These are phyloP conservation scores for Orobanche coerulescens DNA, from an alignment of 257 asterid genomes.

Conservation along the genomic window DNA sequence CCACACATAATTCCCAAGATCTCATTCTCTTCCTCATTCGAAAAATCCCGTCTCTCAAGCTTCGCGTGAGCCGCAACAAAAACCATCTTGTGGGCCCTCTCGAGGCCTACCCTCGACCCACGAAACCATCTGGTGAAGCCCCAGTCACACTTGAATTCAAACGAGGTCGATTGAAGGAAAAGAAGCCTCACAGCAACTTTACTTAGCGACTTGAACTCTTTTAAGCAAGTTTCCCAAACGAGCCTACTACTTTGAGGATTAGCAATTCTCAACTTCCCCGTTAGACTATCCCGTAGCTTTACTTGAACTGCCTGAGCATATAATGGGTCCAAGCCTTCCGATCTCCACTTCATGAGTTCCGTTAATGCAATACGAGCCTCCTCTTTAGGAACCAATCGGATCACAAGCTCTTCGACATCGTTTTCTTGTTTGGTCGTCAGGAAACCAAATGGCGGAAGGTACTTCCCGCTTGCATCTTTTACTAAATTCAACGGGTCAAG, in stretches of 20 bases:
- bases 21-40: conserved; percentile 63
- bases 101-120: conserved; percentile 59
- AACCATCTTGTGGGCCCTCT: conserved; percentile 75
- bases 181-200: conserved; percentile 85
- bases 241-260: conserved; percentile 93
- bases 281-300: conserved; percentile 64
- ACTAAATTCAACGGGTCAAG: conserved; percentile 82
- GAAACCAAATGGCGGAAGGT: conserved; percentile 82
- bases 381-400: conserved; percentile 75
- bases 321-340: conserved; percentile 86
- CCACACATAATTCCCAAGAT: conserved; percentile 68
- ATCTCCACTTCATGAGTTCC: conserved; percentile 99
- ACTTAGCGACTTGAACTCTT: conserved; percentile 68
- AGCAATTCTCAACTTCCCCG: conserved; percentile 80
- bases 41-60: conserved; percentile 45
- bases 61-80: conserved; percentile 80
- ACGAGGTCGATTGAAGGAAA: conserved; percentile 75
- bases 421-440: conserved; percentile 78
- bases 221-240: conserved; percentile 87
- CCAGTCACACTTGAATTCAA: conserved; percentile 59
- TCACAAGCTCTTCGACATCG: conserved; percentile 81
- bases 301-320: conserved; percentile 93
- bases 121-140: conserved; percentile 52
- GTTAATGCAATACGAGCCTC: conserved; percentile 88
- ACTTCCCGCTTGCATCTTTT: conserved; percentile 70